Percentiles rank a stretch among this genome's conserved stretches.
Conservation (phyloP, 2,329 filamentous ascomycete genomes). For the Alternaria sp. region DNA sequence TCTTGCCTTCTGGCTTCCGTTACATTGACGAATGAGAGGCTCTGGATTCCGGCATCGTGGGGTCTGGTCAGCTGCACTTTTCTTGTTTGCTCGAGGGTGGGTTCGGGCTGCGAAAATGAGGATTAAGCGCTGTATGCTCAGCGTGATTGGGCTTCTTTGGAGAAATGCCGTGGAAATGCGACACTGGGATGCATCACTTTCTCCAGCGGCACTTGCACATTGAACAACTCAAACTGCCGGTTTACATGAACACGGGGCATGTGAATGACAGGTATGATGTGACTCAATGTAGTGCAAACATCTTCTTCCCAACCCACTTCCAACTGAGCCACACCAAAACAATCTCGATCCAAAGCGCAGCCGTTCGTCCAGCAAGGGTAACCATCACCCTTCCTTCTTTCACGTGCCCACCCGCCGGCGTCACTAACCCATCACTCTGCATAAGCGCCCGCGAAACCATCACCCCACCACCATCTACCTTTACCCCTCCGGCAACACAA, state of each 20-base stretch:
- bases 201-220: slow-evolving; percentile 2
- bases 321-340: slow-evolving; percentile 1
- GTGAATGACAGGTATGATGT: not conserved
- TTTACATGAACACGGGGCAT: not conserved
- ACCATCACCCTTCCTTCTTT: not conserved
- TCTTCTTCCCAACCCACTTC: not conserved
- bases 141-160: slow-evolving; percentile 6
- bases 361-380: slow-evolving; percentile 2
- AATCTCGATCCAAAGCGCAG: slow-evolving; percentile 11
- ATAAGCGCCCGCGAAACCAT: slow-evolving; percentile 17
- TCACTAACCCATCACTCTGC: slow-evolving; percentile 12
- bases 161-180: slow-evolving; percentile 6
- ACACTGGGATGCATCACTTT: not conserved
- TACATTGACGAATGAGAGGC: slow-evolving; percentile 17
- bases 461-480: not conserved
- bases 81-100: slow-evolving; percentile 18
- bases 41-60: slow-evolving; percentile 14
- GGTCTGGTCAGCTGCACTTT: slow-evolving; percentile 24
- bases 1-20: slow-evolving; percentile 1
- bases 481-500: not conserved
- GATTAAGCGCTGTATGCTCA: slow-evolving; percentile 12
- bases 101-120: slow-evolving; percentile 16
- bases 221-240: slow-evolving; percentile 7
- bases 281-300: not conserved
- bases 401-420: slow-evolving; percentile 8